Evolutionary conservation across 129 eudicot species (phyloP), one percentile per base, ranked within the genome.

Genomic region (Escallonia rubra): DNA sequence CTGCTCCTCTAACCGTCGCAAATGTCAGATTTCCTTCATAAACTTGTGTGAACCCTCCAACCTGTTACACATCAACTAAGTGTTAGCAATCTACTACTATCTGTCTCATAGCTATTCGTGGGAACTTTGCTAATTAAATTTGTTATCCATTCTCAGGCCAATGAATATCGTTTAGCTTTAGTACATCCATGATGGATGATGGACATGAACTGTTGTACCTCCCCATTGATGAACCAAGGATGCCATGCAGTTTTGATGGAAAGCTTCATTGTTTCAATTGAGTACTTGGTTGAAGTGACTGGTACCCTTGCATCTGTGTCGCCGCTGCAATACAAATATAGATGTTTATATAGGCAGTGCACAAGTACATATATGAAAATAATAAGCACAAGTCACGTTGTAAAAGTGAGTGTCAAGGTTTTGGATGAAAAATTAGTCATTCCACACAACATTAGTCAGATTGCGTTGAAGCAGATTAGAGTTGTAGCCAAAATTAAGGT

Each of bases 231-330:
- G 56, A 64, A 64, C 97, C 97, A 91, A 57, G 97, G 90, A 71
- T 79, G 81, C 97, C 97, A 91, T 7, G 72, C 34, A 53, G 84
- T 81, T 77, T 79, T 77, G 13, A 80, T 15, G 3, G 78, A 59
- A 71, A 88, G 89, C 59, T 79, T 81, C 96, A 91, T 82, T 23
- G 54, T 52, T 7, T 70, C 57, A 11, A 91, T 64, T 5, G 97
- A 88, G 13, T 86, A 61, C 82, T 81, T 79, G 44, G 97, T 88
- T 63, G 94, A 83, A 66, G 97, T 91, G 43, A 91, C 76, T 12
- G 97, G 97, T 43, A 91, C 65, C 53, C 88, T 86, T 71, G 90
- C 97, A 79, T 91, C 97, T 0, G 77, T 81, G 63, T 91, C 97
- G 41, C 97, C 97, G 45, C 97, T 91, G 75, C 70, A 63, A 44